Conservation (phyloP, 2,329 filamentous ascomycete species). For the Diplocarpon mali region DNA sequence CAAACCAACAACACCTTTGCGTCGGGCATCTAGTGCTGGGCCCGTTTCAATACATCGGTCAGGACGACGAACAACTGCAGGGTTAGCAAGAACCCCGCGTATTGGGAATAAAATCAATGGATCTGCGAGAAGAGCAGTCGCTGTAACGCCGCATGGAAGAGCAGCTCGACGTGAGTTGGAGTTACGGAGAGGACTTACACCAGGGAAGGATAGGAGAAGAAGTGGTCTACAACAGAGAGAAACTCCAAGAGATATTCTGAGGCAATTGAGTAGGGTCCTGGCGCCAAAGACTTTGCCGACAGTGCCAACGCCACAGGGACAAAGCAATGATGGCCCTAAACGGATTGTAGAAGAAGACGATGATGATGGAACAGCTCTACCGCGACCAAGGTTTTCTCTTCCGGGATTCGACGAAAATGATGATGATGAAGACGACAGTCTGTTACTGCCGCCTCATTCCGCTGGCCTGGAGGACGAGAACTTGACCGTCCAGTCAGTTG, state of each 20-base stretch:
- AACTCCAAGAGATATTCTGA: conserved; percentile 42
- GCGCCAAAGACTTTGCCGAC: conserved; percentile 32
- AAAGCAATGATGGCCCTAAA: conserved; percentile 3
- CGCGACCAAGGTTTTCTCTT: conserved; percentile 44
- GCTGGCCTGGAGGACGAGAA: conserved; percentile 46
- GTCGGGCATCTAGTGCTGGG: conserved; percentile 24
- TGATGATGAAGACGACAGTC: conserved; percentile 36
- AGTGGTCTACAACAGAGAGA: conserved; percentile 46
- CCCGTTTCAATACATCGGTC: conserved; percentile 22
- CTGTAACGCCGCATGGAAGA: conserved; percentile 46
- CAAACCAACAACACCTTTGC: conserved; percentile 25
- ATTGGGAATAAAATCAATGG: conserved; percentile 13
- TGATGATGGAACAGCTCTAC: conserved; percentile 33
- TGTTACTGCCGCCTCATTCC: conserved; percentile 42
- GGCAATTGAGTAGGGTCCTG: conserved; percentile 42
- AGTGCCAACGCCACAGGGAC: conserved; percentile 21
- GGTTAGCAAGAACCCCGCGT: conserved; percentile 19
- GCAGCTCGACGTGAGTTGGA: conserved; percentile 49
- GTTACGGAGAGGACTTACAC: conserved; percentile 49
- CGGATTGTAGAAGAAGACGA: conserved; percentile 23
- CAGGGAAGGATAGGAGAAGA: conserved; percentile 45
- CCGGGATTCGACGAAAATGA: conserved; percentile 42
- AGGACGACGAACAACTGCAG: conserved; percentile 19
- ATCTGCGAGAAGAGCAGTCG: conserved; percentile 19
- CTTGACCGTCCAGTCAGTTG: conserved; percentile 47